Conservation (phyloP, 495 filamentous ascomycete genomes). For the Penicillium psychrofluorescens region DNA sequence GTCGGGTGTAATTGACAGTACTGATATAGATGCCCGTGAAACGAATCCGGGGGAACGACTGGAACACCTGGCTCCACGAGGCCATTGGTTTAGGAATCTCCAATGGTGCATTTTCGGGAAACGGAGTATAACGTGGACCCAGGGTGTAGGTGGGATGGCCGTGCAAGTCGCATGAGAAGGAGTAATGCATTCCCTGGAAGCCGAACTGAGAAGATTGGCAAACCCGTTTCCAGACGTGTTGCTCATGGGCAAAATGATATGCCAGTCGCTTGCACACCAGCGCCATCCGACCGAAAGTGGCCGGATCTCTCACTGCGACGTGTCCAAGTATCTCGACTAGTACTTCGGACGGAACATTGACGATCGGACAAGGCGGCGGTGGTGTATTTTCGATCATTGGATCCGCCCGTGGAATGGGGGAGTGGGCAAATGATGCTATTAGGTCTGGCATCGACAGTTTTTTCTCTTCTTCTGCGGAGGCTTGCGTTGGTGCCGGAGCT, state of each 20-base stretch:
- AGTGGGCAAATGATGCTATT: conserved; percentile 62
- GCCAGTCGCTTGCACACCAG: conserved; percentile 83
- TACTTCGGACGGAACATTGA: conserved; percentile 73
- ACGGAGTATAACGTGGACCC: conserved; percentile 30
- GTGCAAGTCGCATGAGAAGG: conserved; percentile 56
- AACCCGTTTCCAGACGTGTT: conserved; percentile 81
- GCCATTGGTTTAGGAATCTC: conserved; percentile 32
- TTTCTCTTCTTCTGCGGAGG: conserved; percentile 17
- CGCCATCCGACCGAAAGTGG: conserved; percentile 68
- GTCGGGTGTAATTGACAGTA: conserved; percentile 88
- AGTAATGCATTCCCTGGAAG: conserved; percentile 78
- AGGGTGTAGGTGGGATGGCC: conserved; percentile 50
- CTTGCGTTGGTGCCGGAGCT: conserved; percentile 47
- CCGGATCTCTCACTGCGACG: conserved; percentile 69
- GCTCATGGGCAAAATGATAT: conserved; percentile 76
- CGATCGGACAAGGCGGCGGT: conserved; percentile 68
- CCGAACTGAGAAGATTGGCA: conserved; percentile 65
- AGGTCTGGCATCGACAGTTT: conserved; percentile 59
- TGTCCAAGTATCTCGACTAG: conserved; percentile 65
- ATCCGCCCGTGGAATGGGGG: conserved; percentile 54
- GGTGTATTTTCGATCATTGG: conserved; percentile 57
- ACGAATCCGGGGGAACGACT: conserved; percentile 73
- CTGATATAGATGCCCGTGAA: conserved; percentile 94
- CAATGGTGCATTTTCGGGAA: conserved; percentile 22
- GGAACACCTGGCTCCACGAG: conserved; percentile 61